Conservation (phyloP, 176 grass and related monocot genomes). For the Otatea glauca region DNA sequence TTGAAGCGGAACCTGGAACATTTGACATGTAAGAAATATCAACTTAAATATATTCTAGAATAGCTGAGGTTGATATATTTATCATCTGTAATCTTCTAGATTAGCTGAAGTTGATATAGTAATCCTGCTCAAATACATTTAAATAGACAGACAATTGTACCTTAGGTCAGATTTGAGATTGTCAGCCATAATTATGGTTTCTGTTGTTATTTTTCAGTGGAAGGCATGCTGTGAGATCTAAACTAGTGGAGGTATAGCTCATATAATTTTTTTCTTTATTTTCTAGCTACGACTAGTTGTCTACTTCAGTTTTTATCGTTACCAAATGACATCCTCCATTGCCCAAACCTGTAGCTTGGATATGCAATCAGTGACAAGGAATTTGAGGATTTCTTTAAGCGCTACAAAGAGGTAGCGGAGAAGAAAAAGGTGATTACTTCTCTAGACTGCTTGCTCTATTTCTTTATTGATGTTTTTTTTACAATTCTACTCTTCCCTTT, state of each 20-base stretch:
- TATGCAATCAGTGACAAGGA: conserved; percentile 89
- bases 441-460: not conserved
- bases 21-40: not conserved
- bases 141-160: not conserved
- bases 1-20: conserved; percentile 12
- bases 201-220: conserved; percentile 63
- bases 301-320: conserved; percentile 15
- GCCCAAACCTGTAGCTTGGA: conserved; percentile 65
- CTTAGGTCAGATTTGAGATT: conserved; percentile 34
- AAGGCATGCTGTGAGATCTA: conserved; percentile 91
- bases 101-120: conserved; percentile 11
- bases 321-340: conserved; percentile 15
- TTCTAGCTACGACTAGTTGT: not conserved
- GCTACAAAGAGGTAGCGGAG: conserved; percentile 98
- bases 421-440: conserved; percentile 83
- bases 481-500: conserved; percentile 20
- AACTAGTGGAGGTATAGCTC: conserved; percentile 75
- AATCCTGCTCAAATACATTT: conserved; percentile 18
- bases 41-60: not conserved
- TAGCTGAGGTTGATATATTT: not conserved
- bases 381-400: conserved; percentile 95
- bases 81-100: conserved; percentile 10
- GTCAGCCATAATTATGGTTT: conserved; percentile 19
- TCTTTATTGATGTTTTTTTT: not conserved
- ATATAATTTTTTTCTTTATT: conserved; percentile 36